Conservation (phyloP, 805 yeast genomes). For the Yamadazyma sp. region DNA sequence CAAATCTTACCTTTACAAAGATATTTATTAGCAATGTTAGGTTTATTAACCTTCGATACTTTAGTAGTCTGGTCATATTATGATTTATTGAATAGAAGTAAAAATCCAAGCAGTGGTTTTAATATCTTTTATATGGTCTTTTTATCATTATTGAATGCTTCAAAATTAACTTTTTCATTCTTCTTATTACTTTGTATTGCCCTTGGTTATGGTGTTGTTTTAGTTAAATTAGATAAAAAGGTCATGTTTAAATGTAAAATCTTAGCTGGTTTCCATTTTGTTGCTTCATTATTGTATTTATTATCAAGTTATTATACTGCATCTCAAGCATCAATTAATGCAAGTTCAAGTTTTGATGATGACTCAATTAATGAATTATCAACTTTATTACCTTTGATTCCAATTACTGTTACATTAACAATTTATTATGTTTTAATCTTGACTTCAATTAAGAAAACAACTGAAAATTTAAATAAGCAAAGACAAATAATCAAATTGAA, state of each 20-base stretch:
- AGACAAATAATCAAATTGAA: conserved; percentile 87
- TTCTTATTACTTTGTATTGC: conserved; percentile 82
- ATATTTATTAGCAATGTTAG: conserved; percentile 82
- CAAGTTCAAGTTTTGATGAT: conserved; percentile 40
- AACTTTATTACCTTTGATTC: conserved; percentile 62
- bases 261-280: conserved; percentile 39
- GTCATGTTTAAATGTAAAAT: conserved; percentile 59
- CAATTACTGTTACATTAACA: conserved; percentile 66
- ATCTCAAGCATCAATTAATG: conserved; percentile 19
- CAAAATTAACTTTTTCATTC: conserved; percentile 82
- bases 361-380: conserved; percentile 45
- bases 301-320: conserved; percentile 31
- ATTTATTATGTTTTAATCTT: conserved; percentile 74
- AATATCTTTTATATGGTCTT: conserved; percentile 68
- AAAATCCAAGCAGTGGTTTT: conserved; percentile 51
- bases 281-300: conserved; percentile 32
- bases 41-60: conserved; percentile 79
- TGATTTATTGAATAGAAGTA: conserved; percentile 67
- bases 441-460: conserved; percentile 70
- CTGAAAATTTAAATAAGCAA: conserved; percentile 70
- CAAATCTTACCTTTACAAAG: conserved; percentile 88
- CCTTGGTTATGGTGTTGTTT: conserved; percentile 92
- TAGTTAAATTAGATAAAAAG: conserved; percentile 74
- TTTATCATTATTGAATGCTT: conserved; percentile 74
- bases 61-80: conserved; percentile 89